Evolutionary conservation across 148 eudicot species (phyloP).

Genomic region (Arctostaphylos glauca): DNA sequence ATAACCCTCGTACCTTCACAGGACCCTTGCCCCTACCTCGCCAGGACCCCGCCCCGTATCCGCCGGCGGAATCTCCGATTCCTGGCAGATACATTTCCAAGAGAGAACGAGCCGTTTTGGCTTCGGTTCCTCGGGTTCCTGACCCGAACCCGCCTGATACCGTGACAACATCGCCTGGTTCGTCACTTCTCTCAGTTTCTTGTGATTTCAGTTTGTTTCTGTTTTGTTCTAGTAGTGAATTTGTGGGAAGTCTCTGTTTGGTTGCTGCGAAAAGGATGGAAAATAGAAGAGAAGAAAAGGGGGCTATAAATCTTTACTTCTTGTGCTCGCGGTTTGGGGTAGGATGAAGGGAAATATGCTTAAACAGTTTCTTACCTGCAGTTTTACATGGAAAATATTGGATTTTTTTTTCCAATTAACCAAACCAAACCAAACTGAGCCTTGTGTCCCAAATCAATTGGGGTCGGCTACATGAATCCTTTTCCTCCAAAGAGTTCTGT

Average conservation of each 20-base stretch:
- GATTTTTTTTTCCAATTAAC: too few relatives aligned
- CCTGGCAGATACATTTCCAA: constrained; percentile 51
- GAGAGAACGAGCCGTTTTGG: constrained; percentile 38
- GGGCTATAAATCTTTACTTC: background rate
- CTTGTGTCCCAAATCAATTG: too few relatives aligned
- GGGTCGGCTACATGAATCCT: too few relatives aligned
- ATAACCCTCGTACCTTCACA: background rate
- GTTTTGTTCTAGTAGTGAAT: background rate
- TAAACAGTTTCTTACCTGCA: background rate
- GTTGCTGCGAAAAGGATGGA: background rate
- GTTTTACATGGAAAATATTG: background rate
- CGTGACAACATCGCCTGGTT: constrained; percentile 28
- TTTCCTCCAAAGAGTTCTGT: too few relatives aligned
- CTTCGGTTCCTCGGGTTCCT: constrained; percentile 11
- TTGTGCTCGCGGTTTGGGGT: background rate
- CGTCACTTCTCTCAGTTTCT: constrained; percentile 7
- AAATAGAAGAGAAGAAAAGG: background rate
- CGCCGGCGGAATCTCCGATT: constrained; percentile 27
- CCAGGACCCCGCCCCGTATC: constrained; percentile 9
- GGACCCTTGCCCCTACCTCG: constrained; percentile 8
- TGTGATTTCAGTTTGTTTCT: background rate
- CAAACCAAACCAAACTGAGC: too few relatives aligned
- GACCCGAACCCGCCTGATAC: constrained; percentile 7
- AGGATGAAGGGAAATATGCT: background rate
- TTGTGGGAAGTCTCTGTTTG: background rate